These are phyloP conservation scores for Crassisporium funariophilum DNA, from an alignment of 768 basidiomycete genomes.

Conservation along the genomic window DNA sequence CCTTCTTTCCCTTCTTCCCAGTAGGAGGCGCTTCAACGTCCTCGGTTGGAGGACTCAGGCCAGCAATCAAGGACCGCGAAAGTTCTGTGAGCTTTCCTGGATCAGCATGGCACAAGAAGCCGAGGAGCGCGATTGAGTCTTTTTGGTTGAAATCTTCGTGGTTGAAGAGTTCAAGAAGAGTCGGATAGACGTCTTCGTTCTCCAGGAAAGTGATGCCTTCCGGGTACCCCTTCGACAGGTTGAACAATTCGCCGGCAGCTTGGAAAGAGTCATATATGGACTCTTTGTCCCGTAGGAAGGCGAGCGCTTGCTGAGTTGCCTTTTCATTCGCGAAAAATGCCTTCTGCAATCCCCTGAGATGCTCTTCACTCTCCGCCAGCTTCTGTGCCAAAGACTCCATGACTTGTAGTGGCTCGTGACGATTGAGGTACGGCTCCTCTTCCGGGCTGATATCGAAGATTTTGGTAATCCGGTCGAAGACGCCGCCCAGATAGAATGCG, in stretches of 20 bases:
- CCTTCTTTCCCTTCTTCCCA: constrained; percentile 18
- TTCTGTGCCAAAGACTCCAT: background rate
- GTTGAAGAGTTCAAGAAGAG: constrained; percentile 15
- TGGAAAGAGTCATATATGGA: constrained; percentile 7
- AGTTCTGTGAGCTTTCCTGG: constrained; percentile 5
- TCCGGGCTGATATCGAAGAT: constrained; percentile 1
- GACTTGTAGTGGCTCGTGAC: background rate
- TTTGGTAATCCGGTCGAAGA: constrained; percentile 9
- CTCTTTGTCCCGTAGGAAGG: constrained; percentile 2
- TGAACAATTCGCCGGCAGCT: constrained; percentile 3
- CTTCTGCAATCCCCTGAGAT: constrained; percentile 1
- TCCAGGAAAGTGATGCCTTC: constrained; percentile 9
- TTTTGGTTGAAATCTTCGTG: constrained; percentile 7
- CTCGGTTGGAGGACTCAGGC: constrained; percentile 5
- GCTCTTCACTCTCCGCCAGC: background rate
- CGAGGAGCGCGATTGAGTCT: constrained; percentile 10
- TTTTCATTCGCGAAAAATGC: constrained; percentile 10
- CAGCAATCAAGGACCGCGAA: constrained; percentile 10
- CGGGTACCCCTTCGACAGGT: constrained; percentile 13
- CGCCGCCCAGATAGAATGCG: constrained; percentile 14
- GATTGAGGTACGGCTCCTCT: background rate
- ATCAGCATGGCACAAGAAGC: constrained; percentile 9
- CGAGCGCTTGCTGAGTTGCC: constrained; percentile 2
- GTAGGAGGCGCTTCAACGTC: background rate
- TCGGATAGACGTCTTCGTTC: constrained; percentile 5